A percentile compares a stretch with the other conserved stretches of the same genome.
Evolutionary conservation across 768 basidiomycete species (phyloP).

Genomic region (Mycena sanguinolenta): DNA sequence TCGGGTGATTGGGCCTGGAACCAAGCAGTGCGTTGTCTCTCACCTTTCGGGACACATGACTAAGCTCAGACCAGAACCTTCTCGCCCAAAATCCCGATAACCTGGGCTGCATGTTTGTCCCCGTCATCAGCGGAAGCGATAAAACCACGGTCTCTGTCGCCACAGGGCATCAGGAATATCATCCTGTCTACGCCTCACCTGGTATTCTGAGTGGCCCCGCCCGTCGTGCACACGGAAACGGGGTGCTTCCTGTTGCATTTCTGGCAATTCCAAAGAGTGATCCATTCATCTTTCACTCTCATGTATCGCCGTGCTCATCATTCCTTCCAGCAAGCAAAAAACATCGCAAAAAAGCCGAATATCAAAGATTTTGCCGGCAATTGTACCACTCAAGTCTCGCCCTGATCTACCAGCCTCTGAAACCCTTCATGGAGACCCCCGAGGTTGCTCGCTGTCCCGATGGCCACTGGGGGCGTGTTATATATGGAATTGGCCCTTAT

Average conservation of each 20-base stretch:
- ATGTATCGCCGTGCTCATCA: not conserved
- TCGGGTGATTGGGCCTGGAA: not conserved
- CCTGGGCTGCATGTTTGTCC: not conserved
- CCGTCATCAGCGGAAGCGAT: not conserved
- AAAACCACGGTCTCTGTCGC: conserved; percentile 1
- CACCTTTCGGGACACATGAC: not conserved
- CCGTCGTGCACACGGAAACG: not conserved
- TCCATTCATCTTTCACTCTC: not conserved
- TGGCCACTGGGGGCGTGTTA: conserved; percentile 41
- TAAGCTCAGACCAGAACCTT: not conserved
- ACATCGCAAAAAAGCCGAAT: conserved; percentile 1
- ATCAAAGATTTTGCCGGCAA: conserved; percentile 34
- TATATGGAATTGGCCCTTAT: conserved; percentile 44
- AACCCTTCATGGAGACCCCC: conserved; percentile 40
- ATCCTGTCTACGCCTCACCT: not conserved
- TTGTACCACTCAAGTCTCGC: conserved; percentile 39
- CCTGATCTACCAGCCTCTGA: conserved; percentile 34
- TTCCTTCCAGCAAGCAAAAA: conserved; percentile 8
- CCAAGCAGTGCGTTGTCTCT: not conserved
- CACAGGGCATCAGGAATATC: conserved; percentile 4
- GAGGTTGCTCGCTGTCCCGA: conserved; percentile 42
- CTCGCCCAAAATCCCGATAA: not conserved
- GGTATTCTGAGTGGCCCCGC: not conserved
- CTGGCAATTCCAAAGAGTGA: not conserved
- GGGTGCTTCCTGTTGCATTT: not conserved